phyloP scores from a whole-genome alignment of 2,329 filamentous ascomycete species.

The Arachnopeziza araneosa region DNA sequence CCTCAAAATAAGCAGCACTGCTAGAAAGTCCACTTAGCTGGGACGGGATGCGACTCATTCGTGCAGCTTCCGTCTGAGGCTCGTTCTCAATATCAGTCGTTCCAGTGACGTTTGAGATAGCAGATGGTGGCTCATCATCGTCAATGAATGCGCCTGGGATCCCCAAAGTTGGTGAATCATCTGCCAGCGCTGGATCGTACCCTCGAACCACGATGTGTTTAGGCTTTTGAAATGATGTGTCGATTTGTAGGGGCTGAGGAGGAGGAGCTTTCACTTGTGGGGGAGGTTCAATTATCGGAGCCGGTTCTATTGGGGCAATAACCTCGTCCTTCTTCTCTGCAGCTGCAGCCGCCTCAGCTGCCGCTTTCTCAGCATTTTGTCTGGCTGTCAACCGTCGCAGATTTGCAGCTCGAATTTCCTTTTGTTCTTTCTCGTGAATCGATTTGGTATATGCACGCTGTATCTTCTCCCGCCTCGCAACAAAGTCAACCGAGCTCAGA shows the following conservation, averaged over 20 bases:
- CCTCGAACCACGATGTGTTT: constrained; percentile 1
- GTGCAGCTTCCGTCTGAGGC: constrained; percentile 51
- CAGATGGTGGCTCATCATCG: constrained; percentile 50
- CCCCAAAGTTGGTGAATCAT: constrained; percentile 61
- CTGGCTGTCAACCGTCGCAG: constrained; percentile 11
- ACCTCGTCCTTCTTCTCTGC: background rate
- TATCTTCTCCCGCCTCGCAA: constrained; percentile 73
- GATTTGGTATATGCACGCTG: constrained; percentile 80
- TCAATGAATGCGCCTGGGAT: constrained; percentile 56
- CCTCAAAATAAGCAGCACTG: constrained; percentile 13
- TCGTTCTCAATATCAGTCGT: constrained; percentile 71
- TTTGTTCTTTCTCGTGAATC: constrained; percentile 66
- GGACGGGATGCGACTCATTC: constrained; percentile 16
- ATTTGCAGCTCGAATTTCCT: constrained; percentile 39
- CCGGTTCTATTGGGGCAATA: background rate
- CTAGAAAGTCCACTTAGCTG: constrained; percentile 19
- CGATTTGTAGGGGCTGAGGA: constrained; percentile 20
- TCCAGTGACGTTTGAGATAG: constrained; percentile 53
- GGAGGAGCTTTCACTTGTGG: background rate
- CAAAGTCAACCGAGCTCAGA: constrained; percentile 67
- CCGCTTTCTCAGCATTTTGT: background rate
- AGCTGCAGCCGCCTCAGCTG: background rate
- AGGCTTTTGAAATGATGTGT: constrained; percentile 20
- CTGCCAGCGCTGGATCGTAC: background rate
- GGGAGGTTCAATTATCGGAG: constrained; percentile 4